Evolutionary conservation across 768 basidiomycete genomes (phyloP).

Genomic region (Russula sp.): DNA sequence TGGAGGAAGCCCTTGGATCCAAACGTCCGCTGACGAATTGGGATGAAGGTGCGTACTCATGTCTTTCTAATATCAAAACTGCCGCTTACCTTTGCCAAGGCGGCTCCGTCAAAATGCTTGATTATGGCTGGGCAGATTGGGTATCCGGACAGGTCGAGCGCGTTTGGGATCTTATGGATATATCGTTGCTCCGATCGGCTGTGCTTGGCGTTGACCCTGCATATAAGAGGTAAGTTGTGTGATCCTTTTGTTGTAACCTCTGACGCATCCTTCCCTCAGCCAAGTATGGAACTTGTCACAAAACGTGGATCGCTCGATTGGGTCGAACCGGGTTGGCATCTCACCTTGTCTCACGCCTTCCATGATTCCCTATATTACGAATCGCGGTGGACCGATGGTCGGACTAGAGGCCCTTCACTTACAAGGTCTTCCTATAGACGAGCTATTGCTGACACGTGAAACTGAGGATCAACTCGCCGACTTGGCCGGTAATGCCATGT

Average conservation of each 20-base stretch:
- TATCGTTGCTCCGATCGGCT: constrained; percentile 76
- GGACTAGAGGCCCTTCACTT: constrained; percentile 89
- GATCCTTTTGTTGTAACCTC: not conserved
- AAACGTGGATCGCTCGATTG: constrained; percentile 89
- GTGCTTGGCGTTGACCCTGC: constrained; percentile 76
- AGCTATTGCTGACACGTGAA: constrained; percentile 86
- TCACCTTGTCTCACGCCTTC: constrained; percentile 91
- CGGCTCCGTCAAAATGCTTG: constrained; percentile 77
- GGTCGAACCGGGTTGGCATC: constrained; percentile 74
- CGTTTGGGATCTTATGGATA: constrained; percentile 95
- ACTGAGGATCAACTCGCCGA: constrained; percentile 91
- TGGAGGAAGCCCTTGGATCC: constrained; percentile 75
- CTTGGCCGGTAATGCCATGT: constrained; percentile 96
- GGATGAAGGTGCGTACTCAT: constrained; percentile 65
- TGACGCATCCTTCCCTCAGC: constrained; percentile 34
- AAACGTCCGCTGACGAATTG: constrained; percentile 87
- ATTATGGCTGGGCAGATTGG: constrained; percentile 95
- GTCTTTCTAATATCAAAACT: constrained; percentile 6
- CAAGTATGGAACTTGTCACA: constrained; percentile 95
- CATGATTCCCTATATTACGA: constrained; percentile 96
- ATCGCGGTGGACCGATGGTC: constrained; percentile 93
- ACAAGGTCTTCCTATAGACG: constrained; percentile 91
- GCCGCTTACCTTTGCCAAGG: constrained; percentile 36
- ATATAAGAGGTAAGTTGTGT: constrained; percentile 69
- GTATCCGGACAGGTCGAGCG: constrained; percentile 87